phyloP scores from a whole-genome alignment of 768 basidiomycete genomes.

The Kwoniella dendrophila region DNA sequence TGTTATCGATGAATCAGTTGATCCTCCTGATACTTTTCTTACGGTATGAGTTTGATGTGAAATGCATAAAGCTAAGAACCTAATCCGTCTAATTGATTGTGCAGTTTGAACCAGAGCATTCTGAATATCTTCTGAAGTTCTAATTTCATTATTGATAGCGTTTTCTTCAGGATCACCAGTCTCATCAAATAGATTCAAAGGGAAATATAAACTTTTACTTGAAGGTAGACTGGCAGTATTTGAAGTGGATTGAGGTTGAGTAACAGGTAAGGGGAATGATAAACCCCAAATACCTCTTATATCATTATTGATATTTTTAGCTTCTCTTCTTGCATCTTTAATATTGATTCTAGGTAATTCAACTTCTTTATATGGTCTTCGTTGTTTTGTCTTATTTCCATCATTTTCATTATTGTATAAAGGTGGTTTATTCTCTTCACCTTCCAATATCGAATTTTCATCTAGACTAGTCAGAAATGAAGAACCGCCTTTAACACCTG shows the following conservation, averaged over 20 bases:
- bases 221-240: conserved; percentile 8
- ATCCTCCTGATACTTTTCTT: conserved; percentile 17
- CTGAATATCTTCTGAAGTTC: conserved; percentile 23
- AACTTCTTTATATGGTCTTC: conserved; percentile 46
- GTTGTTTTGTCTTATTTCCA: conserved; percentile 9
- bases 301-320: conserved; percentile 17
- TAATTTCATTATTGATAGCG: neutral
- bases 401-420: conserved; percentile 65
- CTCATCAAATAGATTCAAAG: conserved; percentile 17
- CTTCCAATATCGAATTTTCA: conserved; percentile 57
- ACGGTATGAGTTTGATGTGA: conserved; percentile 16
- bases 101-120: conserved; percentile 35
- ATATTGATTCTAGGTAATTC: conserved; percentile 39
- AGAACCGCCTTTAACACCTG: conserved; percentile 28
- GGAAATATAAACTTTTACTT: conserved; percentile 18
- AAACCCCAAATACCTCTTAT: conserved; percentile 35
- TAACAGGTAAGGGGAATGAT: conserved; percentile 8
- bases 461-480: conserved; percentile 69
- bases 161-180: no score
- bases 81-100: conserved; percentile 36
- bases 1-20: neutral
- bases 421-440: conserved; percentile 35
- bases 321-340: conserved; percentile 32
- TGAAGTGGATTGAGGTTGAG: conserved; percentile 6
- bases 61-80: conserved; percentile 39